Conservation (phyloP, 1,284 basidiomycete genomes). For the Exobasidium rhododendri region DNA sequence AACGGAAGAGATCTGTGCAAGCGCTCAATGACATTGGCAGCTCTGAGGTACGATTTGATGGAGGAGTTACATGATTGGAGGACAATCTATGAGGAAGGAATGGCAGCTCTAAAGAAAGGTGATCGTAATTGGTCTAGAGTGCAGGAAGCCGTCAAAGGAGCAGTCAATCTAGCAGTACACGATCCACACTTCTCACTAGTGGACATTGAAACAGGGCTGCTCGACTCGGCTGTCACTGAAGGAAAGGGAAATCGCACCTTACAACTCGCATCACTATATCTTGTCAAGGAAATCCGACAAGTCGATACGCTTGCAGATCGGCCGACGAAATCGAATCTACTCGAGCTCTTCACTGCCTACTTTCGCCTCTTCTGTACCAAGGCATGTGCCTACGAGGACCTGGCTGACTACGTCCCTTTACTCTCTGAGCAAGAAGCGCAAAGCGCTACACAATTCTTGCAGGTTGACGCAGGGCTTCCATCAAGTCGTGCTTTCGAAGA, state of each 20-base stretch:
- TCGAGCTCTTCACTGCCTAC: constrained; percentile 61
- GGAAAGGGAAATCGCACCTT: constrained; percentile 56
- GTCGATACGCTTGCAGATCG: constrained; percentile 55
- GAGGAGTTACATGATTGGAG: constrained; percentile 32
- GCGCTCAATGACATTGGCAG: constrained; percentile 68
- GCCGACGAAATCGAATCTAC: constrained; percentile 8
- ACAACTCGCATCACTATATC: constrained; percentile 57
- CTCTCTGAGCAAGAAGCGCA: constrained; percentile 41
- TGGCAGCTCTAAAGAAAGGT: constrained; percentile 48
- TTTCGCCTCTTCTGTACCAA: constrained; percentile 73
- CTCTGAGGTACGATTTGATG: constrained; percentile 44
- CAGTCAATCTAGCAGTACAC: constrained; percentile 15
- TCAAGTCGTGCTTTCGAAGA: background rate
- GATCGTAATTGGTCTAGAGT: constrained; percentile 48
- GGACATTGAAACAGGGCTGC: background rate
- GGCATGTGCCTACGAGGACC: constrained; percentile 78
- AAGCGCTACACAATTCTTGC: background rate
- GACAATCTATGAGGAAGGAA: constrained; percentile 69
- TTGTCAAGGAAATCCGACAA: constrained; percentile 34
- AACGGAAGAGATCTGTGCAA: constrained; percentile 66
- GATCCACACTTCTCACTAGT: background rate
- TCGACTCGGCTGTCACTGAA: background rate
- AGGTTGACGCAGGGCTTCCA: background rate
- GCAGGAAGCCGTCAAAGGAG: background rate
- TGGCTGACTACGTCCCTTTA: constrained; percentile 64